Percentiles rank a stretch among this genome's conserved stretches.
phyloP scores from a whole-genome alignment of 257 asterid species.

The Nicotiana paniculata region DNA sequence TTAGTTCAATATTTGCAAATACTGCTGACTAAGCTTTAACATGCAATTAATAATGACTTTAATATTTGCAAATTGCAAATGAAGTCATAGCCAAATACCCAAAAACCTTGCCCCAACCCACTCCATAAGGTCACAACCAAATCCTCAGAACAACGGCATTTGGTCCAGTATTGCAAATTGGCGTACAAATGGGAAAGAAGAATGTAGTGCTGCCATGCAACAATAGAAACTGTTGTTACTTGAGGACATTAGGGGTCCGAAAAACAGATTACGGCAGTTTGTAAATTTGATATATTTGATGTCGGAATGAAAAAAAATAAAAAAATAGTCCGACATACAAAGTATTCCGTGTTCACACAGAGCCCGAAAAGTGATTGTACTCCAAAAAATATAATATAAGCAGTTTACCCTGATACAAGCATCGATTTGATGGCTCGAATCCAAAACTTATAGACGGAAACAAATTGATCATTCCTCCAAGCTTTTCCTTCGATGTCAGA shows the following conservation, averaged over 20 bases:
- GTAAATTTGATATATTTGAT: neutral
- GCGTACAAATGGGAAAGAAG: neutral
- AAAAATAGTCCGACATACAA: accelerated
- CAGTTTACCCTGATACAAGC: no score
- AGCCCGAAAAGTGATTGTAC: no score
- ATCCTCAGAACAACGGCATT: neutral
- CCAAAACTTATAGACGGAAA: no score
- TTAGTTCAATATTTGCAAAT: neutral
- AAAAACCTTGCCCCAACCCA: neutral
- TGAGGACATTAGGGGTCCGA: neutral
- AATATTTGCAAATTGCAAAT: neutral
- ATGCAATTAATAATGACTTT: neutral
- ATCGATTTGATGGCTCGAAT: no score
- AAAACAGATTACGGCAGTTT: neutral
- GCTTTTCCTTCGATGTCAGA: no score
- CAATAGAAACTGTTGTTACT: neutral
- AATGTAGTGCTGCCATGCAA: neutral
- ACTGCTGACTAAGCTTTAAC: neutral
- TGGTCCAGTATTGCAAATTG: neutral
- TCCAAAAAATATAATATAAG: no score
- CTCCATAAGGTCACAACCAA: neutral
- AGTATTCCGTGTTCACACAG: no score
- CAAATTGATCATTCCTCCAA: no score
- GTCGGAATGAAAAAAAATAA: neutral
- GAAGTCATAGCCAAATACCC: neutral